Evolutionary conservation across 139 green algal genomes (phyloP).

Genomic region (Chlamydomonas incerta): DNA sequence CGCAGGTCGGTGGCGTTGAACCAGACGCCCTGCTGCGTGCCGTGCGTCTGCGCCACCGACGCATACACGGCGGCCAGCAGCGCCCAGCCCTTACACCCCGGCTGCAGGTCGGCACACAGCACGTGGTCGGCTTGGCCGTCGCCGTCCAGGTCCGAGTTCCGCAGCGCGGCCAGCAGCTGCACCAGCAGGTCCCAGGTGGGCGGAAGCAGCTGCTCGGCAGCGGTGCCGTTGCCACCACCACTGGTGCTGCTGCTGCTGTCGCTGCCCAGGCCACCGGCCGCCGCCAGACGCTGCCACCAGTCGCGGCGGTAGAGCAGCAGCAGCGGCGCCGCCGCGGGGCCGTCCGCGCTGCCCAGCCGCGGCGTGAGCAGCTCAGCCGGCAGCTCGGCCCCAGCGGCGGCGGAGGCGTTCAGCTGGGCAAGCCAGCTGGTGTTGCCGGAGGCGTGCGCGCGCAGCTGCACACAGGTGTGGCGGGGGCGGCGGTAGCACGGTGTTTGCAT

Average conservation of each 20-base stretch:
- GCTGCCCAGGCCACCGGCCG: too few species aligned
- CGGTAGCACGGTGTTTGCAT: too few species aligned
- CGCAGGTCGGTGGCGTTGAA: not conserved
- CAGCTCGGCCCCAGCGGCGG: not conserved
- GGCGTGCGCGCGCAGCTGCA: not conserved
- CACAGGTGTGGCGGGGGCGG: too few species aligned
- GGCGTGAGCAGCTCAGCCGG: not conserved
- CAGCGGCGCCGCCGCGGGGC: not conserved
- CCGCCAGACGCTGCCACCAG: not conserved
- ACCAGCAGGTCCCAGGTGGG: not conserved
- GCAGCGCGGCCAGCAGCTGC: not conserved
- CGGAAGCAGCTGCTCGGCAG: not conserved
- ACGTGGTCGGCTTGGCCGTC: slow-evolving; percentile 6
- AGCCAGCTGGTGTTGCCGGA: not conserved
- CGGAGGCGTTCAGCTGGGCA: not conserved
- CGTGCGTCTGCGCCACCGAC: not conserved
- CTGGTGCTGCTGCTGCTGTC: not conserved
- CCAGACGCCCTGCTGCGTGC: slow-evolving; percentile 6
- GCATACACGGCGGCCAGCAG: slow-evolving; percentile 9
- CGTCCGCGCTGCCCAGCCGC: not conserved
- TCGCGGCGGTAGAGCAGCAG: not conserved
- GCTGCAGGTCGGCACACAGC: slow-evolving; percentile 13
- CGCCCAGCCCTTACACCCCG: slow-evolving; percentile 26
- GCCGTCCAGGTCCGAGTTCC: slow-evolving; percentile 4
- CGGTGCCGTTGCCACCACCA: not conserved